Base-by-base conservation (phyloP, 139 green algal species). In the Chlorella sp. region DNA sequence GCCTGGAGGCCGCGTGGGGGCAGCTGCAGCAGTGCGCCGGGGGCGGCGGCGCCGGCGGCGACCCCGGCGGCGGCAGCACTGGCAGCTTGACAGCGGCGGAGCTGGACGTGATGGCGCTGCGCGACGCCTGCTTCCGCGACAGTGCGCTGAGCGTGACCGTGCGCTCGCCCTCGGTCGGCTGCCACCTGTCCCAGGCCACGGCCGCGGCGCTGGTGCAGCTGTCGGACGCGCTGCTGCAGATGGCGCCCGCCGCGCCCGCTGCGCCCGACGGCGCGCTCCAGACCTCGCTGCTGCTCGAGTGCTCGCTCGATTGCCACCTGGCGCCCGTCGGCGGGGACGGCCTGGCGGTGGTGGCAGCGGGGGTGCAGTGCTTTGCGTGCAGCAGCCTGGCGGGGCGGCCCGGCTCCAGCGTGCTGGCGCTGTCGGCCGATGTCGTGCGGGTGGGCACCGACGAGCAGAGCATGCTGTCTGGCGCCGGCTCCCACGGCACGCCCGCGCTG, bases 271-370 rank as follows among this genome's bases (percentile, higher is more conserved):
- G 59, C 6, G 50, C 75, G 15, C 56, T 60, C 1, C 81, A 81
- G 64, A 45, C 65, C 1, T 70, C 67, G 2, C 12, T 86, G 31
- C 55, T 74, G 45, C 14, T 86, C 38, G 72, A 84, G 48, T 67
- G 59, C 29, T 36, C 73, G 17, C 15, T 84, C 3, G 29, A n/a
- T 21, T 53, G 56, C 45, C n/a, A 15, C 9, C 42, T 86, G 50
- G 41, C 25, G 38, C n/a, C 19, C 14, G 27, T n/a, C 8, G 2
- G 5, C 2, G 38, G 51, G 2, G 14, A 51, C 19, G 40, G 36
- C 5, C 66, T 36, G 53, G 15, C 21, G 27, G 5, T 75, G 11
- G 8, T 40, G 4, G 51, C 55, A 35, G 53, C 36, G 27, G 41
- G 38, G 14, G 12, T 75, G 23, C 56, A 43, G 4, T 38, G 19